Conservation (phyloP, 208 protist genomes). For the Trypanosoma cruzi region DNA sequence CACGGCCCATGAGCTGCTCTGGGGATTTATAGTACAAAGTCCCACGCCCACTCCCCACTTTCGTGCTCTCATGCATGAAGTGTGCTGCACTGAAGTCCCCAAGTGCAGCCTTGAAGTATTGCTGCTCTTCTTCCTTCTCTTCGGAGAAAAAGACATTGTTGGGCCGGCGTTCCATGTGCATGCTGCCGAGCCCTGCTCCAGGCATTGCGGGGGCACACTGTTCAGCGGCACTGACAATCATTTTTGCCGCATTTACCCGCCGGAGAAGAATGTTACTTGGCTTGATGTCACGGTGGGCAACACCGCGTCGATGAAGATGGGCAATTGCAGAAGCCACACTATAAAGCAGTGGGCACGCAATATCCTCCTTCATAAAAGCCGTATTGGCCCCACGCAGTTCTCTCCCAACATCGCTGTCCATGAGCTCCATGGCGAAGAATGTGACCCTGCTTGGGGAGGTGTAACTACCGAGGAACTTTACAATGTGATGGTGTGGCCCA, state of each 20-base stretch:
- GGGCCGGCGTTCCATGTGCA: conserved; percentile 4
- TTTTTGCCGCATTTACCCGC: conserved; percentile 1
- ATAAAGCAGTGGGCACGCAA: conserved; percentile 42
- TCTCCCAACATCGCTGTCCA: conserved; percentile 74
- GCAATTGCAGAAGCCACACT: conserved; percentile 53
- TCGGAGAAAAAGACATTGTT: neutral
- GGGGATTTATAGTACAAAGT: conserved; percentile 84
- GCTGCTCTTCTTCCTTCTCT: neutral
- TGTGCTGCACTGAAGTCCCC: conserved; percentile 82
- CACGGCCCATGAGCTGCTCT: conserved; percentile 66
- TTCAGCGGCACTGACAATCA: neutral
- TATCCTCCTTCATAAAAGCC: conserved; percentile 41
- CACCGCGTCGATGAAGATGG: conserved; percentile 55
- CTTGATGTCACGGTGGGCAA: conserved; percentile 84
- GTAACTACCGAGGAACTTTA: conserved; percentile 54
- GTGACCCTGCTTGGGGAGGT: conserved; percentile 38
- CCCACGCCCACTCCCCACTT: conserved; percentile 42
- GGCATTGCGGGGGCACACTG: neutral
- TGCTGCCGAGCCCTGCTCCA: neutral
- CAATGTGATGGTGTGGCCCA: conserved; percentile 71
- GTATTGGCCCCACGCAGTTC: conserved; percentile 57
- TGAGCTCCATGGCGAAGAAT: conserved; percentile 79
- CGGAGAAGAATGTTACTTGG: conserved; percentile 84
- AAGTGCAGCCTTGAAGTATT: conserved; percentile 50
- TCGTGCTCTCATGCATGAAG: conserved; percentile 28